Percentiles rank a stretch among this genome's conserved stretches.
Conservation (phyloP, 805 yeast genomes). For the Starmera amethionina region DNA sequence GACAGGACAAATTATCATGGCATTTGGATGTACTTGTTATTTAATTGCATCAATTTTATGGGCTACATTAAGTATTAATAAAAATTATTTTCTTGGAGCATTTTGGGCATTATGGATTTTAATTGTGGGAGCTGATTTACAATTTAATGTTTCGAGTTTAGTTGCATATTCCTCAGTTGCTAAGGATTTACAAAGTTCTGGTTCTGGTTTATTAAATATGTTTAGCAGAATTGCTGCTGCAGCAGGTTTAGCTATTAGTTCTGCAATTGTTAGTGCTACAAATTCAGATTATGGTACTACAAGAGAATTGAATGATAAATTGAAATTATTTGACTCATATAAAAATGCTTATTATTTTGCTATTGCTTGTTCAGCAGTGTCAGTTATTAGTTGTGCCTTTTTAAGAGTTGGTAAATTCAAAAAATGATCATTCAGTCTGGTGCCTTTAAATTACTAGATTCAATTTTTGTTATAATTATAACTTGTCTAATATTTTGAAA, state of each 20-base stretch:
- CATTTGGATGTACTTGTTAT: not conserved
- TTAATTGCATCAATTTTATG: conserved; percentile 9
- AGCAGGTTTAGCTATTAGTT: conserved; percentile 31
- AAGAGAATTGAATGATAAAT: conserved; percentile 12
- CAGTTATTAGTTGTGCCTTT: not conserved
- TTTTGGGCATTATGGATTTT: conserved; percentile 31
- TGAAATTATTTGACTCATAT: conserved; percentile 21
- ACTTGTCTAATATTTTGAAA: no score
- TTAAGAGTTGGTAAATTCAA: not conserved
- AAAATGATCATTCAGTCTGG: no score
- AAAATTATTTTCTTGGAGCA: conserved; percentile 35
- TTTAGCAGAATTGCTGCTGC: conserved; percentile 30
- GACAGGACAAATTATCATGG: conserved; percentile 25
- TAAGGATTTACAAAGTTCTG: conserved; percentile 29
- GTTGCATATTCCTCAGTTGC: conserved; percentile 32
- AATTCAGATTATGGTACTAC: conserved; percentile 22
- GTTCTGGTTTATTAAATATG: conserved; percentile 40
- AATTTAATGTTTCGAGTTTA: conserved; percentile 35
- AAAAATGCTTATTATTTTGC: conserved; percentile 15
- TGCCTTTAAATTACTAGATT: no score
- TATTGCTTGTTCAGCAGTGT: not conserved
- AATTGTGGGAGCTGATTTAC: conserved; percentile 38
- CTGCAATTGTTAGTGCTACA: conserved; percentile 27
- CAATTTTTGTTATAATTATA: no score
- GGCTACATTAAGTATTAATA: conserved; percentile 26